Conservation (phyloP, 2,329 filamentous ascomycete genomes). For the Thielaviopsis populi region DNA sequence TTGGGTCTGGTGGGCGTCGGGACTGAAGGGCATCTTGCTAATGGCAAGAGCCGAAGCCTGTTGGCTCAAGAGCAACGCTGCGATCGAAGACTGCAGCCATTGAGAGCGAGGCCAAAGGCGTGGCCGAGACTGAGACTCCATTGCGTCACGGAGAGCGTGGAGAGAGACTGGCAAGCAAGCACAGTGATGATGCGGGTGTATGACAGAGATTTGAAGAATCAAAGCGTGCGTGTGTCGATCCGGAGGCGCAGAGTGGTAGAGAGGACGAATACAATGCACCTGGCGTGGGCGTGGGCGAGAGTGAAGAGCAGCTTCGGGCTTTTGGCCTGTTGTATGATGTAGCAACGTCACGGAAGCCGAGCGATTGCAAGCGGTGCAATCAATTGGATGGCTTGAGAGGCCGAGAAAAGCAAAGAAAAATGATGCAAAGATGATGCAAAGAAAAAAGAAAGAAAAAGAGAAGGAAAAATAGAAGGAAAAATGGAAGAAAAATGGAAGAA, state of each 20-base stretch:
- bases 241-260: background rate
- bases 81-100: conserved; percentile 1
- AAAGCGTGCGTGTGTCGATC: background rate
- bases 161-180: background rate
- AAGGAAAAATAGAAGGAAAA: background rate
- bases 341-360: background rate
- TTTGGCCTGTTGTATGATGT: background rate
- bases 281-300: background rate
- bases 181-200: background rate
- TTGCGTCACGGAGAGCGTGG: background rate
- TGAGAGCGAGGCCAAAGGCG: conserved; percentile 6
- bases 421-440: background rate
- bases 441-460: background rate
- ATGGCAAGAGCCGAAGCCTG: conserved; percentile 8
- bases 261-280: background rate
- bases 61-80: conserved; percentile 10
- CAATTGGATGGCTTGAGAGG: background rate
- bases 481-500: background rate
- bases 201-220: background rate
- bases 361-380: background rate
- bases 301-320: background rate
- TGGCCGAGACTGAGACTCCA: conserved; percentile 5
- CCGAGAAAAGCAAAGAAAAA: background rate
- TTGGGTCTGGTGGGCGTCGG: background rate
- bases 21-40: background rate